Conservation (phyloP, 805 yeast genomes). For the Priceomyces melissophilus region DNA sequence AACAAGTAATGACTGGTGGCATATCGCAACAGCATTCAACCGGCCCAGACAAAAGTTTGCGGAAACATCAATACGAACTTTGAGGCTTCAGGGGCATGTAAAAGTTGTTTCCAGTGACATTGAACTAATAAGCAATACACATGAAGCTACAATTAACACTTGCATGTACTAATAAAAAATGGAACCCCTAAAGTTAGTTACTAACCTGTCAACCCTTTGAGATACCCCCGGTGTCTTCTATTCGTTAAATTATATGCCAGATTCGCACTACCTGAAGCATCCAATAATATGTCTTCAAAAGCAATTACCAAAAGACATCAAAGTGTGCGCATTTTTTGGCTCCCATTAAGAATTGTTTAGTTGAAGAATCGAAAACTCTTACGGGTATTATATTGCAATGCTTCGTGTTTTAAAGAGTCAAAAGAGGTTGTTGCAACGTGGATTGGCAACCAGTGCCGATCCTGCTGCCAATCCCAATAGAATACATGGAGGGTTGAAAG, state of each 20-base stretch:
- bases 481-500: constrained; percentile 70
- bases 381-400: constrained; percentile 16
- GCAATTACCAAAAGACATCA: constrained; percentile 17
- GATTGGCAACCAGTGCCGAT: constrained; percentile 46
- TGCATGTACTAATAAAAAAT: no score
- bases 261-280: constrained; percentile 3
- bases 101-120: no score
- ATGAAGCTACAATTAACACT: no score
- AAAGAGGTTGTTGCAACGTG: constrained; percentile 25
- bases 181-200: no score
- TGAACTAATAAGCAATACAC: no score
- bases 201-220: neutral
- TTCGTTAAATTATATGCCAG: neutral
- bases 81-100: no score
- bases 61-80: no score
- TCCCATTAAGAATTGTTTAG: neutral
- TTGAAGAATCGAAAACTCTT: neutral
- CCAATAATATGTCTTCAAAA: constrained; percentile 21
- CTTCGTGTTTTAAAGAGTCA: constrained; percentile 33
- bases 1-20: no score
- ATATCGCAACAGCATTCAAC: no score
- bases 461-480: constrained; percentile 49
- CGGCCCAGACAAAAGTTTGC: no score
- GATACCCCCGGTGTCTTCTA: constrained; percentile 3
- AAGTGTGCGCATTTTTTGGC: constrained; percentile 3